Base-by-base conservation (phyloP, 1,284 basidiomycete genomes). In the Tilletiopsis washingtonensis region DNA sequence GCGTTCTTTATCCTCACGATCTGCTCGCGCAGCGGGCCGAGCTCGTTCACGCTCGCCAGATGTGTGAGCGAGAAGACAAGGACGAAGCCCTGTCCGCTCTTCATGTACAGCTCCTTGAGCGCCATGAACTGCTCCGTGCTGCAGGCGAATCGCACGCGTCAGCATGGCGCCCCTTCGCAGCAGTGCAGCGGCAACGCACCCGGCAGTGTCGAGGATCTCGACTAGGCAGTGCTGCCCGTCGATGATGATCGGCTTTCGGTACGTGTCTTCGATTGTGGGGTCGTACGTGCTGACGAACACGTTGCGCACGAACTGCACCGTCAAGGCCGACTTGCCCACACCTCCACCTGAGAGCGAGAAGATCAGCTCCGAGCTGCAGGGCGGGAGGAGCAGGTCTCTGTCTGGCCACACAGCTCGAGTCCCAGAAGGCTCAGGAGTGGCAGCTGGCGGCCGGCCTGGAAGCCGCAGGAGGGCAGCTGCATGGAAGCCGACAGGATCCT, bases 211-310 rank as follows among this genome's bases (percentile, higher is more conserved):
- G 34, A 69, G 49, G 37, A 69, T 64, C 37, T 69, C 67, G 21
- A 69, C 61, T 34, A 66, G 45, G 32, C 61, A 66, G 26, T 63
- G 53, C 17, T 64, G 57, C 1, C 59, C 64, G 40, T 69, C 67
- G 25, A 69, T 66, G 43, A 50, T 54, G 38, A 66, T 51, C 7
- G 57, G 46, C 39, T 69, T 69, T 40, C 61, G 53, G 20, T 67
- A 69, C 9, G 67, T 64, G 46, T 69, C 67, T 45, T 69, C 67
- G 49, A 69, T 69, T 34, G 67, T 69, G 7, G 67, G 67, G 45
- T 69, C 65, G 44, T 69, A 69, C 17, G 61, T 66, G 48, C 51
- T 57, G 40, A 69, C 63, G 37, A 69, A 69, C 24, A 62, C 54
- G 41, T 64, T 64, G 39, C 60, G 53, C 2, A 69, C 65, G 42